Evolutionary conservation across 441 rosid genomes (phyloP), one percentile per base, ranked within the genome.

Genomic region (Croton laevigatus): DNA sequence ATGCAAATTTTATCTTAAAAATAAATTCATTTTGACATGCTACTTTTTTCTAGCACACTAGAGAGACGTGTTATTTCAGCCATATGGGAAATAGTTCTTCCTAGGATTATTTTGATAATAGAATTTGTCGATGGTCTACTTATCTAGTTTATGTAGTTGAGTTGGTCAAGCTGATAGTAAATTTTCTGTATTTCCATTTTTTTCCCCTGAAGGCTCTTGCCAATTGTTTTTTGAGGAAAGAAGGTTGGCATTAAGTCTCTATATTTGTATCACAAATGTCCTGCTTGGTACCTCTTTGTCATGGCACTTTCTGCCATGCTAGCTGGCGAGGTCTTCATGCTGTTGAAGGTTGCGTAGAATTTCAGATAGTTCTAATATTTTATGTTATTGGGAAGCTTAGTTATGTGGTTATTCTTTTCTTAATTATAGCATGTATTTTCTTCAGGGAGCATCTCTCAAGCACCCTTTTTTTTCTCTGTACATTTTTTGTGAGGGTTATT

Each of bases 241-340:
- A 65, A 91, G 97, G 88, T 91, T 62, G 73, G 75, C 61, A 81
- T 94, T 71, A 86, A 84, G 77, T 82, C 85, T 70, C 71, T 94
- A 64, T 94, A 94, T 71, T 74, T 94, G 78, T 94, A 87, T 73
- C 98, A 91, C 77, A 86, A 75, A 74, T 57, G 85, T 79, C 98
- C 97, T 11, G 83, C 80, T 44, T 93, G 96, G 97, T 88, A 86
- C 83, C 97, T 89, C 82, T 94, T 91, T 75, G 82, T 94, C 74
- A 91, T 96, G 4, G 88, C 98, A 88, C 96, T 1, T 91, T 93
- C 79, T 94, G 98, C 66, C 98, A 91, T 73, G 94, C 96, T 68
- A 85, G 84, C 77, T 93, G 98, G 97, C 88, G 81, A 86, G 89
- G 68, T 73, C 51, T 48, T 58, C 49, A 23, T 64, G 32, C 6